These are phyloP conservation scores for Aspergillus niger DNA, from an alignment of 2,329 filamentous ascomycete species.

Conservation along the genomic window DNA sequence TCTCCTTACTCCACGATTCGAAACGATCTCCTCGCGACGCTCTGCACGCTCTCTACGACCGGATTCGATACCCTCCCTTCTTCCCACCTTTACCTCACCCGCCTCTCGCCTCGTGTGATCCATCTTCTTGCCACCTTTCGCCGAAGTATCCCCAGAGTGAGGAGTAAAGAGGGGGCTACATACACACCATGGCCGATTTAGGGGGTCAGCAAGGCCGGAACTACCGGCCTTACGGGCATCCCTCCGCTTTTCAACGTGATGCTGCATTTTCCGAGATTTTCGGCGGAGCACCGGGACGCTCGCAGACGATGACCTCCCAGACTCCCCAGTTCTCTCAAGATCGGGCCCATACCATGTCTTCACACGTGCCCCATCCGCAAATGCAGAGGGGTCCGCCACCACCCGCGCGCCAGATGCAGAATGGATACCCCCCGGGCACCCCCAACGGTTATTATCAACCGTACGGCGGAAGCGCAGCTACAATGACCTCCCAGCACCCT, in stretches of 20 bases:
- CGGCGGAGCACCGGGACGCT: constrained; percentile 80
- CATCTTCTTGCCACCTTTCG: constrained; percentile 11
- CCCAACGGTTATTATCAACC: constrained; percentile 46
- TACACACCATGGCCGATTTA: constrained; percentile 62
- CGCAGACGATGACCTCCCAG: constrained; percentile 91
- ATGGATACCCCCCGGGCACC: constrained; percentile 44
- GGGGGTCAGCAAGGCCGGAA: constrained; percentile 63
- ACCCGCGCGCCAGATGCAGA: constrained; percentile 47
- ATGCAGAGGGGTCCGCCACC: constrained; percentile 45
- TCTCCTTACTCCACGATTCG: constrained; percentile 34
- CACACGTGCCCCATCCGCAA: constrained; percentile 49
- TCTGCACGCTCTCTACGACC: constrained; percentile 38
- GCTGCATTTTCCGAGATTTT: constrained; percentile 97
- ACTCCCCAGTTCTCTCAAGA: constrained; percentile 63
- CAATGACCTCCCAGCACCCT: constrained; percentile 50
- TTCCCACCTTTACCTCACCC: constrained; percentile 11
- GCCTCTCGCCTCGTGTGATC: constrained; percentile 11
- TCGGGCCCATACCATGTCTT: constrained; percentile 78
- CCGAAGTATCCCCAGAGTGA: constrained; percentile 4
- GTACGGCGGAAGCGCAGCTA: constrained; percentile 36
- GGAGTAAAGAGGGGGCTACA: constrained; percentile 13
- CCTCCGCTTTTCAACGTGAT: constrained; percentile 72
- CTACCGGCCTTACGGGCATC: constrained; percentile 58
- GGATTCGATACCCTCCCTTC: constrained; percentile 26
- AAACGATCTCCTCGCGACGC: constrained; percentile 36